Evolutionary conservation across 148 eudicot species (phyloP), one percentile per base, ranked within the genome.

Genomic region (Vaccinium myrtillus): DNA sequence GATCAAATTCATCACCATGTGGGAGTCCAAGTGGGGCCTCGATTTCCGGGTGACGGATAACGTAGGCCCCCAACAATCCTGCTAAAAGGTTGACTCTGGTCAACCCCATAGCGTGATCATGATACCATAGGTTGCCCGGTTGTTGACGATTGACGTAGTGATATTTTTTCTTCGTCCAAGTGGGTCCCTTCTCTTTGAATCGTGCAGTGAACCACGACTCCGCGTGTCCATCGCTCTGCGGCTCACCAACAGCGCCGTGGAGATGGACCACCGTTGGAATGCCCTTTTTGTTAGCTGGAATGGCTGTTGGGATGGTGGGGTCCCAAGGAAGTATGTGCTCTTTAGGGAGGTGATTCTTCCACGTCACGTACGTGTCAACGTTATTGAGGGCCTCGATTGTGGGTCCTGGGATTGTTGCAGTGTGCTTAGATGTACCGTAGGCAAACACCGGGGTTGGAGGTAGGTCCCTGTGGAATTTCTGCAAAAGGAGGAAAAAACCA

Each of bases 61-160:
- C 49, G 83, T 94, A 95, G 75, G 98, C 92, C 21, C 98, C 98
- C 50, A 86, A 12, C 53, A 95, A 81, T 2, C 98, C 98, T 25
- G 98, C 98, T 70, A 95, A 82, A 21, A 95, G 84, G 85, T 95
- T 95, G 88, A 91, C 94, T 80, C 98, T 85, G 18, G 98, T 95
- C 85, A 95, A 88, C 8, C 98, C 98, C 96, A 95, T 90, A 8
- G 98, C 96, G 85, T 95, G 99, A 76, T 96, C 99, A 86, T 96
- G 99, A 86, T 96, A 94, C 95, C 94, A 96, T 58, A 91, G 53
- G 13, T 87, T 94, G 8, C 99, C 99, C 0, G 98, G 95, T 1
- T 96, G 99, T 19, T 96, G 99, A 51, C 16, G 1, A 6, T 96
- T 96, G 75, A 91, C 83, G 75, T 94, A 96, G 61, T 87, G 89